These are phyloP conservation scores for Phytopythium montanum DNA, from an alignment of 352 stramenopile species.

Conservation along the genomic window DNA sequence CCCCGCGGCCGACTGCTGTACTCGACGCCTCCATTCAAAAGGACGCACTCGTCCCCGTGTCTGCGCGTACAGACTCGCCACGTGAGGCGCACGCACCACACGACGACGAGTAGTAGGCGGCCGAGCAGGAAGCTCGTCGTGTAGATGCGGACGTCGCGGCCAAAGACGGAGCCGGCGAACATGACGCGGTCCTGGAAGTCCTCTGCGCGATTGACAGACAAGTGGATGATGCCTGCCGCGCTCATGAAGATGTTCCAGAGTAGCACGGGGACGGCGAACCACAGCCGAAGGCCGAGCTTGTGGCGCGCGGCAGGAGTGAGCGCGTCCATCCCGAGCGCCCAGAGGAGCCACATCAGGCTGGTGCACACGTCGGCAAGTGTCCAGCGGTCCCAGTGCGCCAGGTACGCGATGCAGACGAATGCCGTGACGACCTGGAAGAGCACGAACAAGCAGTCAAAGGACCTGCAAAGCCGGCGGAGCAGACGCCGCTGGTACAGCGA, in stretches of 20 bases:
- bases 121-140: conserved; percentile 4
- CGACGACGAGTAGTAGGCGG: not conserved
- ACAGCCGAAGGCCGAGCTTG: not conserved
- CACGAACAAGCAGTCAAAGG: conserved; percentile 6
- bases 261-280: conserved; percentile 2
- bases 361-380: not conserved
- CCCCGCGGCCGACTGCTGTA: not conserved
- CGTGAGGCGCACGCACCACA: conserved; percentile 2
- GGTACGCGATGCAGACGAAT: not conserved
- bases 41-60: conserved; percentile 3
- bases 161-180: not conserved
- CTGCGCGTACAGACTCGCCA: not conserved
- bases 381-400: not conserved
- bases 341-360: conserved; percentile 1
- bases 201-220: not conserved
- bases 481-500: not conserved
- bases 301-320: not conserved
- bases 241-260: not conserved
- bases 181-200: not conserved
- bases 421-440: conserved; percentile 1
- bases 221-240: not conserved
- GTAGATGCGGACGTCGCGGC: not conserved
- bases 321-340: conserved; percentile 2
- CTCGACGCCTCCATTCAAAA: conserved; percentile 1
- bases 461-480: conserved; percentile 1